Evolutionary conservation across 2,329 filamentous ascomycete genomes (phyloP).

Genomic region (Didymella pinodella): DNA sequence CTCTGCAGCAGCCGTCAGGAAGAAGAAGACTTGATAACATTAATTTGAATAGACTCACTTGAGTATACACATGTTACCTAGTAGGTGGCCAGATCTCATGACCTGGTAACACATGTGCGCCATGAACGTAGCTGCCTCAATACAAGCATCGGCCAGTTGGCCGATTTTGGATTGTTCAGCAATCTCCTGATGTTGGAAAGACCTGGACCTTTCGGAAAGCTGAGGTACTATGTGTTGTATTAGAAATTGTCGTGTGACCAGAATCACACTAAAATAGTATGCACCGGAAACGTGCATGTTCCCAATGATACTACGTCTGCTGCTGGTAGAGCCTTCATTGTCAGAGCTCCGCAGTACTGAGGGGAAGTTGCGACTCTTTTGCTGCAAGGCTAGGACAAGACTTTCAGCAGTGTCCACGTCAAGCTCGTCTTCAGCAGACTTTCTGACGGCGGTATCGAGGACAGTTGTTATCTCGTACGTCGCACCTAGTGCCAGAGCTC

Average conservation of each 20-base stretch:
- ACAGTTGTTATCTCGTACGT: constrained; percentile 36
- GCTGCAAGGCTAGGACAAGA: constrained; percentile 38
- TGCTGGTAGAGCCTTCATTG: constrained; percentile 25
- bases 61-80: constrained; percentile 66
- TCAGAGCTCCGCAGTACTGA: constrained; percentile 35
- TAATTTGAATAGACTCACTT: constrained; percentile 56
- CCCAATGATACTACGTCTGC: constrained; percentile 53
- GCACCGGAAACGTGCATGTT: constrained; percentile 64
- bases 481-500: constrained; percentile 27
- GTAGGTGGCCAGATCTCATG: constrained; percentile 54
- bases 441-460: constrained; percentile 24
- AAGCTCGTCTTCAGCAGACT: constrained; percentile 19
- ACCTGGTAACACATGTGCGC: constrained; percentile 63
- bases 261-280: constrained; percentile 67
- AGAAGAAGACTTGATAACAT: background rate
- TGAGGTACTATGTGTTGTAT: constrained; percentile 57
- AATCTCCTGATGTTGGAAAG: constrained; percentile 43
- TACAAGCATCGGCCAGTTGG: constrained; percentile 60
- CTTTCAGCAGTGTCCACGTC: constrained; percentile 23
- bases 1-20: constrained; percentile 45
- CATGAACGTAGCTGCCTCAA: constrained; percentile 64
- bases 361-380: constrained; percentile 58
- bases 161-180: constrained; percentile 38
- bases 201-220: constrained; percentile 16
- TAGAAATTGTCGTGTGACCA: constrained; percentile 64